Evolutionary conservation across 139 green algal genomes (phyloP).

Genomic region (Tetratostichococcus sp.): DNA sequence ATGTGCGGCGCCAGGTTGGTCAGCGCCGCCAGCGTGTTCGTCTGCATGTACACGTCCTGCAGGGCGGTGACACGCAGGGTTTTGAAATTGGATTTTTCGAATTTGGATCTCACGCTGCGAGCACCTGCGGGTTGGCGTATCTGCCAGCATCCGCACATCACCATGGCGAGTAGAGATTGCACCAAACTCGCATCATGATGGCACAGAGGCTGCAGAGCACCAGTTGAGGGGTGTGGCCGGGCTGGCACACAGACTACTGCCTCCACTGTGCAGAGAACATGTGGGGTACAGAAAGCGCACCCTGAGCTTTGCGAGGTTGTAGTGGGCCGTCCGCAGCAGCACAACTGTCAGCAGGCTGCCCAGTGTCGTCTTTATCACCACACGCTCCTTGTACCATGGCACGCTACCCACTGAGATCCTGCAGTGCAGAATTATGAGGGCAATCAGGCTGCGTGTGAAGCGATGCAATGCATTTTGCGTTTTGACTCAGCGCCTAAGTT

Average conservation of each 20-base stretch:
- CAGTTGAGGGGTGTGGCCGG: too few relatives aligned
- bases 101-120: too few relatives aligned
- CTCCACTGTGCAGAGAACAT: neutral
- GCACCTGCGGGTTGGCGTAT: too few relatives aligned
- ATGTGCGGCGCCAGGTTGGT: slow-evolving; percentile 80
- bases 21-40: slow-evolving; percentile 83
- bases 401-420: slow-evolving; percentile 24
- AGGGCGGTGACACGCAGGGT: neutral
- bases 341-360: slow-evolving; percentile 71
- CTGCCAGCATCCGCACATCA: too few relatives aligned
- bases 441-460: too few relatives aligned
- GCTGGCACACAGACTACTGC: too few relatives aligned
- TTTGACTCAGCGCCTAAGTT: too few relatives aligned
- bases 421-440: slow-evolving; percentile 5
- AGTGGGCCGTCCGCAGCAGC: slow-evolving; percentile 67
- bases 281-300: neutral
- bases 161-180: too few relatives aligned
- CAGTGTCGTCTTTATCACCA: slow-evolving; percentile 52
- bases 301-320: slow-evolving; percentile 58
- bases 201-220: too few relatives aligned
- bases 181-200: too few relatives aligned
- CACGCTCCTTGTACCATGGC: slow-evolving; percentile 74
- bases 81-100: neutral
- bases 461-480: too few relatives aligned
- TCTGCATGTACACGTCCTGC: slow-evolving; percentile 79